phyloP scores from a whole-genome alignment of 495 filamentous ascomycete genomes.

The Friedmanniomyces endolithicus region DNA sequence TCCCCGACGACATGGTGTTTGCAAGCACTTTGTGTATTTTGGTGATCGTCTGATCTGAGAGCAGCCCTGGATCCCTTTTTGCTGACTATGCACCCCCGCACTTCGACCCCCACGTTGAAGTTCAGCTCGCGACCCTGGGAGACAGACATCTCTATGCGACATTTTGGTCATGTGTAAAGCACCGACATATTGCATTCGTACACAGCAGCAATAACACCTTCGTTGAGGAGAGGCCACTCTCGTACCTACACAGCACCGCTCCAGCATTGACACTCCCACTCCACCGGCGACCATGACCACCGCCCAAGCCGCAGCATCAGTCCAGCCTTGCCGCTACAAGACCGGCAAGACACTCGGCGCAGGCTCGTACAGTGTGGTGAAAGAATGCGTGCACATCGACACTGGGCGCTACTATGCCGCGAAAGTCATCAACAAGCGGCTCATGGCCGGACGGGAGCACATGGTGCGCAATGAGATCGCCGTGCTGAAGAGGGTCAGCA shows the following conservation, averaged over 20 bases:
- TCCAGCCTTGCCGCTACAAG: slow-evolving; percentile 80
- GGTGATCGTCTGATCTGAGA: no score
- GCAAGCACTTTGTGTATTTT: no score
- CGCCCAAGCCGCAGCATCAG: not conserved
- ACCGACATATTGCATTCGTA: no score
- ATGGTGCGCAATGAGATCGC: slow-evolving; percentile 99
- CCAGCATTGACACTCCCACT: not conserved
- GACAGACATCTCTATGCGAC: no score
- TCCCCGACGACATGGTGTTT: no score
- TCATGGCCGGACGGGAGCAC: slow-evolving; percentile 95
- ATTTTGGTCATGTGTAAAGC: not conserved
- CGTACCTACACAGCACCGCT: not conserved
- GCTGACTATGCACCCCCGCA: not conserved
- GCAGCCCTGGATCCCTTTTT: no score
- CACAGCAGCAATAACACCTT: not conserved
- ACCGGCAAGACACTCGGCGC: slow-evolving; percentile 95
- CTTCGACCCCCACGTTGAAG: not conserved
- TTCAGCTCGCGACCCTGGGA: no score
- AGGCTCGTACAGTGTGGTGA: slow-evolving; percentile 97
- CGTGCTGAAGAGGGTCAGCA: slow-evolving; percentile 86
- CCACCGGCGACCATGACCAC: not conserved
- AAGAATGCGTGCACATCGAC: slow-evolving; percentile 97
- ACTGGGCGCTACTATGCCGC: slow-evolving; percentile 97
- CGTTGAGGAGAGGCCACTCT: no score
- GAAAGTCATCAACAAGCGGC: slow-evolving; percentile 96